These are phyloP conservation scores for Conoideocrella luteorostrata DNA, from an alignment of 2,329 filamentous ascomycete genomes.

Conservation along the genomic window DNA sequence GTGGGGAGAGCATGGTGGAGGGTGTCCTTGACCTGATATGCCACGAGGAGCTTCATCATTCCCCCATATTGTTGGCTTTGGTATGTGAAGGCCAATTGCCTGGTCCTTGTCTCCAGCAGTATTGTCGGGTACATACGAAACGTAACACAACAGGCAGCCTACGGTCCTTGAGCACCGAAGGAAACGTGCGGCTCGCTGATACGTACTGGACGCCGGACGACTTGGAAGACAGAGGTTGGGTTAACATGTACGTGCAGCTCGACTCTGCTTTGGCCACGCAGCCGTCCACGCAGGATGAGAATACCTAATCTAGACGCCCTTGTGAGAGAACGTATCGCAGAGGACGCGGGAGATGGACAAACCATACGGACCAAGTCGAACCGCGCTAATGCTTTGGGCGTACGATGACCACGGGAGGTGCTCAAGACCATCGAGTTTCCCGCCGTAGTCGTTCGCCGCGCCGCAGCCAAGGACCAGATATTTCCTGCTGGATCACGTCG, in stretches of 20 bases:
- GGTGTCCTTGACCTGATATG: slow-evolving; percentile 21
- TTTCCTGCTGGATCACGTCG: slow-evolving; percentile 20
- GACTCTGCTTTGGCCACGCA: slow-evolving; percentile 9
- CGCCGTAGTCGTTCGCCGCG: slow-evolving; percentile 22
- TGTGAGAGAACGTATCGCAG: slow-evolving; percentile 13
- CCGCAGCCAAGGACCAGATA: slow-evolving; percentile 21
- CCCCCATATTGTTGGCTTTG: slow-evolving; percentile 20
- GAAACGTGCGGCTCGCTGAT: slow-evolving; percentile 13
- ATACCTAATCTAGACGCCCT: slow-evolving; percentile 10
- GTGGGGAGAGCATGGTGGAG: slow-evolving; percentile 19
- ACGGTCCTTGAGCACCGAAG: too few relatives aligned
- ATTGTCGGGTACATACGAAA: too few relatives aligned
- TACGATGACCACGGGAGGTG: slow-evolving; percentile 17
- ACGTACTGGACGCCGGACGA: slow-evolving; percentile 12
- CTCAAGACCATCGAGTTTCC: slow-evolving; percentile 19
- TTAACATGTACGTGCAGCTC: slow-evolving; percentile 8
- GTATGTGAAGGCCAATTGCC: slow-evolving; percentile 20
- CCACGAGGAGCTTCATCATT: slow-evolving; percentile 20
- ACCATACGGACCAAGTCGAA: slow-evolving; percentile 22
- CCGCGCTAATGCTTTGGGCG: slow-evolving; percentile 18
- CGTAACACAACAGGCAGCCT: too few relatives aligned
- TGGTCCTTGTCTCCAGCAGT: slow-evolving; percentile 19
- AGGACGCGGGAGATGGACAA: slow-evolving; percentile 14
- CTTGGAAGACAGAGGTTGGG: slow-evolving; percentile 14
- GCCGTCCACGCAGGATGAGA: slow-evolving; percentile 12